phyloP scores from a whole-genome alignment of 257 asterid genomes.

The Nyctanthes arbortristis region DNA sequence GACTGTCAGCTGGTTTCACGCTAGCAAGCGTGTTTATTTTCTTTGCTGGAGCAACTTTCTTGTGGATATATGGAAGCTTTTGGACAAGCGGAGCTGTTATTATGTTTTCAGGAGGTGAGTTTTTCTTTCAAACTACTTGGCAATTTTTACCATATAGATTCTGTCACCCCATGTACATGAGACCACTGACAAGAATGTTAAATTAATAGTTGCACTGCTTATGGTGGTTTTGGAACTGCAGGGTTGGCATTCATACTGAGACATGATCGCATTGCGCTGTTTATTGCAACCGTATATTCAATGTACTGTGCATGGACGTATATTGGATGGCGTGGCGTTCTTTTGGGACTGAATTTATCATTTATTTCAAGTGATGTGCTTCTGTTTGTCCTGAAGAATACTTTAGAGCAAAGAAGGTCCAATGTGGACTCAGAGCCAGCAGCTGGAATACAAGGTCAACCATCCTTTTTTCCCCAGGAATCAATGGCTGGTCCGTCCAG shows the following conservation, averaged over 20 bases:
- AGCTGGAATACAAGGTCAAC: slow-evolving; percentile 54
- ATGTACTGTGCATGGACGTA: slow-evolving; percentile 75
- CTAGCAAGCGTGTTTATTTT: slow-evolving; percentile 51
- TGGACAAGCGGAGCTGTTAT: slow-evolving; percentile 64
- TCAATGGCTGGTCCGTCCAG: slow-evolving; percentile 45
- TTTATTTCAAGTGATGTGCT: slow-evolving; percentile 85
- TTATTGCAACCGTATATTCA: slow-evolving; percentile 65
- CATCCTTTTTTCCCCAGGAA: slow-evolving; percentile 47
- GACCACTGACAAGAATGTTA: not conserved
- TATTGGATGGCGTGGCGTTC: slow-evolving; percentile 83
- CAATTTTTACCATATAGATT: slow-evolving; percentile 7
- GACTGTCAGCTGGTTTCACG: slow-evolving; percentile 66
- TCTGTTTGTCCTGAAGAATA: slow-evolving; percentile 63
- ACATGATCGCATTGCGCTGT: slow-evolving; percentile 72
- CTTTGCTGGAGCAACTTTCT: slow-evolving; percentile 43
- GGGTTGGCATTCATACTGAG: slow-evolving; percentile 58
- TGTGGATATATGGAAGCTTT: slow-evolving; percentile 91
- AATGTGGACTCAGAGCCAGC: slow-evolving; percentile 62
- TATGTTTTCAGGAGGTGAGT: slow-evolving; percentile 70
- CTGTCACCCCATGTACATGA: not conserved
- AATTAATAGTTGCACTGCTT: slow-evolving; percentile 23
- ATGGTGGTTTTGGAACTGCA: slow-evolving; percentile 39
- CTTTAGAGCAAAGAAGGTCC: slow-evolving; percentile 57
- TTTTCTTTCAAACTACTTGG: slow-evolving; percentile 20
- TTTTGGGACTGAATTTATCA: slow-evolving; percentile 71